A percentile compares a stretch with the other conserved stretches of the same genome.
Evolutionary conservation across 2,329 filamentous ascomycete genomes (phyloP).

Genomic region (Cladosporium austrohemisphaericum): DNA sequence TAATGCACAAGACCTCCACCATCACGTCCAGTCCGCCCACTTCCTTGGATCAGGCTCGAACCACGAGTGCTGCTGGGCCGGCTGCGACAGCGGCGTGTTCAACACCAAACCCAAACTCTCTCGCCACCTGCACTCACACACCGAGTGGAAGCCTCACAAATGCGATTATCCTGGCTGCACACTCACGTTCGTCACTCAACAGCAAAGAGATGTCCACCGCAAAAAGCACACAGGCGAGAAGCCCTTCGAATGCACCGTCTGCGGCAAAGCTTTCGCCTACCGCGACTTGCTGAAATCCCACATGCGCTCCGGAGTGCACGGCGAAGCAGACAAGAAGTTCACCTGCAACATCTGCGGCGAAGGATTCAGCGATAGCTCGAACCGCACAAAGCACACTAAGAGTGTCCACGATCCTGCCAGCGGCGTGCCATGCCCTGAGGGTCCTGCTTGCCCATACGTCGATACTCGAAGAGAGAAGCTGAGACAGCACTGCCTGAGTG

Average conservation of each 20-base stretch:
- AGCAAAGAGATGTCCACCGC: slow-evolving; percentile 64
- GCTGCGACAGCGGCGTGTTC: slow-evolving; percentile 50
- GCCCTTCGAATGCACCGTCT: slow-evolving; percentile 54
- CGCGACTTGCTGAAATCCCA: slow-evolving; percentile 54
- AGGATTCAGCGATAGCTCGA: slow-evolving; percentile 35
- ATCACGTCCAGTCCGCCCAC: slow-evolving; percentile 53
- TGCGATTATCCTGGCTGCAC: slow-evolving; percentile 55
- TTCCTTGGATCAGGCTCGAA: slow-evolving; percentile 32
- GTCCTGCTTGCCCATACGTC: slow-evolving; percentile 9
- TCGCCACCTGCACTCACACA: slow-evolving; percentile 63
- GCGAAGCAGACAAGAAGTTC: slow-evolving; percentile 46
- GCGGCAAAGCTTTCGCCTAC: slow-evolving; percentile 54
- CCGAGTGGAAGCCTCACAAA: slow-evolving; percentile 47
- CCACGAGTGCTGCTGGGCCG: slow-evolving; percentile 46
- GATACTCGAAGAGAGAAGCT: slow-evolving; percentile 15
- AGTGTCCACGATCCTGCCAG: slow-evolving; percentile 15
- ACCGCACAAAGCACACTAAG: slow-evolving; percentile 31
- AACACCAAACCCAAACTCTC: slow-evolving; percentile 54
- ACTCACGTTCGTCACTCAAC: slow-evolving; percentile 60
- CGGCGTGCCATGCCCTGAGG: slow-evolving; percentile 12
- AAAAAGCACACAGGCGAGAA: slow-evolving; percentile 64
- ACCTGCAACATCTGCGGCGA: slow-evolving; percentile 32
- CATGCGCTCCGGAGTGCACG: slow-evolving; percentile 60
- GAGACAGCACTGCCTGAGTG: slow-evolving; percentile 11
- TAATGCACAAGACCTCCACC: slow-evolving; percentile 51